Evolutionary conservation across 306 rosid genomes (phyloP).

Genomic region (Bauhinia variegata): DNA sequence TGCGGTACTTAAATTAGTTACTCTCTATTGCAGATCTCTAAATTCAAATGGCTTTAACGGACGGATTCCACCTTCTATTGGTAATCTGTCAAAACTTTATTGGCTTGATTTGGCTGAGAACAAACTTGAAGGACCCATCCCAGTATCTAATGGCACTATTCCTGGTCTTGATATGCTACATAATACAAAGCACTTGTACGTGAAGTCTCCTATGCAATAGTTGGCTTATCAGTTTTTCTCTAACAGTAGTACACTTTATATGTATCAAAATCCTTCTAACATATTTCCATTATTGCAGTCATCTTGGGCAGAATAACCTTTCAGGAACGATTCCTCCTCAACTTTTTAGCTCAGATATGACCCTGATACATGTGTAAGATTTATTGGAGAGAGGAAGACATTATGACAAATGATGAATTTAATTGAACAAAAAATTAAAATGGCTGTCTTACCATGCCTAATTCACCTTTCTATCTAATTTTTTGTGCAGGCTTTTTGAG

Average conservation of each 20-base stretch:
- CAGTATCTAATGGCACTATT: constrained; percentile 47
- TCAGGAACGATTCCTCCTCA: constrained; percentile 54
- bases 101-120: constrained; percentile 56
- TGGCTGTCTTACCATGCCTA: too few relatives aligned
- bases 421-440: too few relatives aligned
- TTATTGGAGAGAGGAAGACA: too few relatives aligned
- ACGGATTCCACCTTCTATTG: constrained; percentile 49
- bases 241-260: neutral
- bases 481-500: constrained; percentile 65
- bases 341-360: constrained; percentile 64
- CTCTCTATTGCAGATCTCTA: constrained; percentile 48
- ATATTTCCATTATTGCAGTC: constrained; percentile 48
- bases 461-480: neutral
- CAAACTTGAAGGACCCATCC: constrained; percentile 48
- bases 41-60: constrained; percentile 51
- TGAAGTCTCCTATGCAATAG: constrained; percentile 21
- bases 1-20: constrained; percentile 10
- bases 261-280: constrained; percentile 15
- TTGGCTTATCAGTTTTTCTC: constrained; percentile 8
- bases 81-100: constrained; percentile 45
- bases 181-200: constrained; percentile 52
- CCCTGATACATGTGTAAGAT: constrained; percentile 67
- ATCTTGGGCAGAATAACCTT: constrained; percentile 60
- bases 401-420: too few relatives aligned
- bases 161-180: constrained; percentile 57